phyloP scores from a whole-genome alignment of 2,329 filamentous ascomycete species.

The Fusarium beomiforme region DNA sequence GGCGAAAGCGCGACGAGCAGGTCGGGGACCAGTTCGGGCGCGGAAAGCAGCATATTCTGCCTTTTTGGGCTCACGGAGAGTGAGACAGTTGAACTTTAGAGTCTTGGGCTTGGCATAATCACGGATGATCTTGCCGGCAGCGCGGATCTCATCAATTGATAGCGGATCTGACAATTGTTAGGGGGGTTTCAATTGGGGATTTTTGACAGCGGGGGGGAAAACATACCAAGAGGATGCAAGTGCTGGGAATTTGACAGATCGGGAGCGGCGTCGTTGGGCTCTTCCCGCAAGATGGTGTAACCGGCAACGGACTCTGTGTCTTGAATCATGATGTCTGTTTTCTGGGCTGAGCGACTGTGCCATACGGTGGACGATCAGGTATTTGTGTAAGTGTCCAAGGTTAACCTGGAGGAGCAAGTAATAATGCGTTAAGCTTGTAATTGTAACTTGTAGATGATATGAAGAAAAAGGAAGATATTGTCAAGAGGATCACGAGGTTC shows the following conservation, averaged over 20 bases:
- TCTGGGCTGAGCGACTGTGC: conserved; percentile 41
- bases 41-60: conserved; percentile 70
- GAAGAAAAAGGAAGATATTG: neutral
- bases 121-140: conserved; percentile 60
- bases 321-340: conserved; percentile 53
- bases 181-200: neutral
- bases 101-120: conserved; percentile 47
- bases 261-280: conserved; percentile 50
- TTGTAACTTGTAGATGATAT: neutral
- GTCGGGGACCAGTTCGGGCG: conserved; percentile 57
- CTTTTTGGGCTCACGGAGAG: conserved; percentile 72
- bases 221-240: conserved; percentile 51
- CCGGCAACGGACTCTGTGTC: conserved; percentile 57
- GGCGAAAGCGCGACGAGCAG: conserved; percentile 60
- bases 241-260: conserved; percentile 46
- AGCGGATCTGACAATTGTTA: conserved; percentile 56
- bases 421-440: neutral
- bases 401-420: neutral
- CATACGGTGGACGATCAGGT: conserved; percentile 35
- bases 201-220: neutral
- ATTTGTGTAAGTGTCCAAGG: conserved; percentile 7
- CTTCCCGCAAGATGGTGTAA: conserved; percentile 58
- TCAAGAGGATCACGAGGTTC: conserved; percentile 32
- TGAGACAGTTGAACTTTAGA: conserved; percentile 69
- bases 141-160: conserved; percentile 62